A percentile compares a stretch with the other conserved stretches of the same genome.
Evolutionary conservation across 345 rosid species (phyloP).

Genomic region (Citrus reticulata): DNA sequence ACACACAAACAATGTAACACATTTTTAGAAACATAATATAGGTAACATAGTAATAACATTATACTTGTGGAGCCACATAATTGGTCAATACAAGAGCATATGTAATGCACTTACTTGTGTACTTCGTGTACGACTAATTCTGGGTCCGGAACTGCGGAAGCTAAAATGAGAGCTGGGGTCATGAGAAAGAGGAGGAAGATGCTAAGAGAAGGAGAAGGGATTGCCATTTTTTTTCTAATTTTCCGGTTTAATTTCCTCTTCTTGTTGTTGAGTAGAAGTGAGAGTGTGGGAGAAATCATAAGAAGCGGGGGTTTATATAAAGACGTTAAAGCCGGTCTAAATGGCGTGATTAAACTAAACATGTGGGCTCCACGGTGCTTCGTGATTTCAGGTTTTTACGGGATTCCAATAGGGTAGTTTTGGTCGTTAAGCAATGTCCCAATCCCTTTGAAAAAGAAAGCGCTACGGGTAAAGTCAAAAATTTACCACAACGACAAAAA

Average conservation of each 20-base stretch:
- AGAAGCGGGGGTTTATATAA: constrained; percentile 28
- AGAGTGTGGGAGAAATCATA: constrained; percentile 6
- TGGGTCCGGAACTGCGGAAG: constrained; percentile 52
- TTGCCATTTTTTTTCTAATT: constrained; percentile 19
- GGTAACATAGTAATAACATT: neutral
- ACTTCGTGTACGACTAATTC: constrained; percentile 58
- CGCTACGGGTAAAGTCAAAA: constrained; percentile 17
- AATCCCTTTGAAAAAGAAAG: constrained; percentile 2
- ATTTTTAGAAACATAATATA: neutral
- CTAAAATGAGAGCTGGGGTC: constrained; percentile 25
- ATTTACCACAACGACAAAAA: neutral
- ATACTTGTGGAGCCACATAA: neutral
- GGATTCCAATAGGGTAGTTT: constrained; percentile 38
- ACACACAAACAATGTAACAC: neutral
- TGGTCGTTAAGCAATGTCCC: constrained; percentile 30
- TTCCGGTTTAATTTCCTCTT: neutral
- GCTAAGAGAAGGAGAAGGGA: constrained; percentile 16
- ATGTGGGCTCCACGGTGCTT: constrained; percentile 35
- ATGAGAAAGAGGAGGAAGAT: constrained; percentile 35
- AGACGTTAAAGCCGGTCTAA: constrained; percentile 23
- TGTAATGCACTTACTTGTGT: constrained; percentile 38
- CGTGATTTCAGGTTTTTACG: constrained; percentile 47
- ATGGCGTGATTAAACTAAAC: constrained; percentile 30
- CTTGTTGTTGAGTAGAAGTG: neutral
- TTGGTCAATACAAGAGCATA: no score